Conservation (phyloP, 768 basidiomycete genomes). For the Dentipellis sp. region DNA sequence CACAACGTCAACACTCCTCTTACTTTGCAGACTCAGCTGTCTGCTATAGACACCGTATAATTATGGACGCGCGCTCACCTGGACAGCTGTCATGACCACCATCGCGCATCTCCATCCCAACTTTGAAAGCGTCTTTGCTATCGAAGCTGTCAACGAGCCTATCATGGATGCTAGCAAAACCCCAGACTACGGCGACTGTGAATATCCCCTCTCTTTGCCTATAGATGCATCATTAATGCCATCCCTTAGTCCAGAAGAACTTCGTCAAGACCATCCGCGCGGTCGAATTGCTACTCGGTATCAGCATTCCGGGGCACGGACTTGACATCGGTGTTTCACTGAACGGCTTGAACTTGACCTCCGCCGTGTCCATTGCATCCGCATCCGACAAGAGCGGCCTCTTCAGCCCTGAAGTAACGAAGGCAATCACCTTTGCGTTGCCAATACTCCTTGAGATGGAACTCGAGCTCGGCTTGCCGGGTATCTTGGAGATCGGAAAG, state of each 20-base stretch:
- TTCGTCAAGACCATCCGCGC: conserved; percentile 2
- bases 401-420: not conserved
- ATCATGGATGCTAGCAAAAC: conserved; percentile 63
- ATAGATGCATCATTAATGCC: not conserved
- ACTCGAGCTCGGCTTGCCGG: not conserved
- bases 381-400: conserved; percentile 1
- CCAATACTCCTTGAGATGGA: conserved; percentile 1
- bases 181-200: conserved; percentile 64
- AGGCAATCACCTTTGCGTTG: conserved; percentile 3
- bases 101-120: conserved; percentile 60
- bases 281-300: conserved; percentile 7
- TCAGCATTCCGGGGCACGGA: not conserved
- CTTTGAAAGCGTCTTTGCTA: conserved; percentile 56
- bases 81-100: conserved; percentile 73
- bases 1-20: not conserved
- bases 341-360: not conserved
- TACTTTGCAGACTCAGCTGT: conserved; percentile 1
- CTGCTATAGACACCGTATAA: conserved; percentile 50
- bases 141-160: conserved; percentile 74
- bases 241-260: not conserved
- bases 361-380: not conserved
- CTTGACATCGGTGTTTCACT: not conserved
- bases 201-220: conserved; percentile 14
- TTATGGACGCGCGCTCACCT: conserved; percentile 70
- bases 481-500: not conserved